Evolutionary conservation across 805 yeast genomes (phyloP).

Genomic region (Priceomyces melissophilus): DNA sequence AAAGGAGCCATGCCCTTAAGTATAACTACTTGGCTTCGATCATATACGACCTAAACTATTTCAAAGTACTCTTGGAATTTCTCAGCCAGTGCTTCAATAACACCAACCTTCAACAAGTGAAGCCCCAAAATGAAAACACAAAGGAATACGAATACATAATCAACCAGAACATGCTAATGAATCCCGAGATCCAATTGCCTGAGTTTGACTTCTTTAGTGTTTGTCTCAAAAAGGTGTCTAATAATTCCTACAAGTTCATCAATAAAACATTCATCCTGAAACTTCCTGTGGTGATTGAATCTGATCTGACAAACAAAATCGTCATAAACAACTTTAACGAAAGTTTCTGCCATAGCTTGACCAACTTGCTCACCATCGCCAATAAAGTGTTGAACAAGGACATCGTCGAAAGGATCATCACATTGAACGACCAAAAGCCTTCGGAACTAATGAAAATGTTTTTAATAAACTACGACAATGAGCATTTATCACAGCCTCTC

Average conservation of each 20-base stretch:
- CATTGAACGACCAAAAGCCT: constrained; percentile 60
- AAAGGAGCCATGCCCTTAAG: constrained; percentile 71
- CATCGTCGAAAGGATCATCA: constrained; percentile 64
- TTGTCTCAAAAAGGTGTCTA: constrained; percentile 23
- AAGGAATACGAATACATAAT: constrained; percentile 31
- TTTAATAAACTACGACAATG: constrained; percentile 56
- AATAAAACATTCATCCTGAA: constrained; percentile 27
- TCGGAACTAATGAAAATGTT: constrained; percentile 57
- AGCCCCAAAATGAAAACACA: constrained; percentile 7
- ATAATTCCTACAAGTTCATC: constrained; percentile 21
- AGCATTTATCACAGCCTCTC: constrained; percentile 62
- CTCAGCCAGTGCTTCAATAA: constrained; percentile 35
- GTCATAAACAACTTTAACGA: constrained; percentile 28
- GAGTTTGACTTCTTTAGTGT: constrained; percentile 35
- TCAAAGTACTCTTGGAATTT: constrained; percentile 29
- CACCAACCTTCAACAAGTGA: constrained; percentile 24
- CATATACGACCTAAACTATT: constrained; percentile 69
- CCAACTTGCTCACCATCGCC: constrained; percentile 52
- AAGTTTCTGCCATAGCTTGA: constrained; percentile 46
- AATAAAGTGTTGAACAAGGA: constrained; percentile 62
- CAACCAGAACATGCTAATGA: constrained; percentile 39
- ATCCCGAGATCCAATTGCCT: constrained; percentile 32
- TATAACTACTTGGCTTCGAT: constrained; percentile 69
- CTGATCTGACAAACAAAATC: constrained; percentile 23
- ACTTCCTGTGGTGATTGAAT: constrained; percentile 24